phyloP scores from a whole-genome alignment of 768 basidiomycete species.

The Boletus pseudo-olivaceus region DNA sequence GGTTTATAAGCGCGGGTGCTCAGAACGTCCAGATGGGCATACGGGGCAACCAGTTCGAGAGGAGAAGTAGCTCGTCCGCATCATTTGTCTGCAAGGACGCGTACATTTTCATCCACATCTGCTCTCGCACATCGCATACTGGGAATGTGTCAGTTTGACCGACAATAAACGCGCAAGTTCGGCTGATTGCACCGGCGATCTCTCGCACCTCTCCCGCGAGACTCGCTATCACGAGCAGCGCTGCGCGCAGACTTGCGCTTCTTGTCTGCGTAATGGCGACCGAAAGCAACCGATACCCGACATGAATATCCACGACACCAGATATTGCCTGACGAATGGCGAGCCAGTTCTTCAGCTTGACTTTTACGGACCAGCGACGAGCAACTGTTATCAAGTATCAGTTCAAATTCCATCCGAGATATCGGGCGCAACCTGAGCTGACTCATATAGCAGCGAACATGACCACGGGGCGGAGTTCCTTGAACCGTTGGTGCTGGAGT shows the following conservation, averaged over 20 bases:
- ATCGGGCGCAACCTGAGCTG: constrained; percentile 31
- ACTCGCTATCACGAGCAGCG: constrained; percentile 36
- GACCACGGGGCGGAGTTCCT: constrained; percentile 52
- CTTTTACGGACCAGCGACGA: constrained; percentile 33
- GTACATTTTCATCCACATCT: constrained; percentile 70
- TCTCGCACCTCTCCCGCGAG: constrained; percentile 35
- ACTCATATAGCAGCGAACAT: constrained; percentile 70
- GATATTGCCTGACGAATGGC: constrained; percentile 30
- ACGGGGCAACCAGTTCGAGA: constrained; percentile 57
- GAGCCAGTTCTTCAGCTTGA: constrained; percentile 23
- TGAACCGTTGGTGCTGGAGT: constrained; percentile 75
- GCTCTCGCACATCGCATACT: constrained; percentile 43
- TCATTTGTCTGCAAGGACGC: constrained; percentile 56
- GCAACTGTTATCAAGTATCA: constrained; percentile 24
- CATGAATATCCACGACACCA: constrained; percentile 49
- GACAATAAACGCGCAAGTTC: constrained; percentile 33
- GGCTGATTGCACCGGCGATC: constrained; percentile 29
- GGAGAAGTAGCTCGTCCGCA: constrained; percentile 55
- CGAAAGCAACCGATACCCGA: constrained; percentile 41
- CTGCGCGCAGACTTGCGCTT: constrained; percentile 41
- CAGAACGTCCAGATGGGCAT: constrained; percentile 62
- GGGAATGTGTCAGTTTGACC: constrained; percentile 30
- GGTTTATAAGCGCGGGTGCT: constrained; percentile 47
- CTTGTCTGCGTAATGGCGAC: constrained; percentile 34
- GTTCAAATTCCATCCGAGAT: constrained; percentile 1